Percentiles rank a stretch among this genome's conserved stretches.
Evolutionary conservation across 2,329 filamentous ascomycete genomes (phyloP).

Genomic region (Aspergillus melleus): DNA sequence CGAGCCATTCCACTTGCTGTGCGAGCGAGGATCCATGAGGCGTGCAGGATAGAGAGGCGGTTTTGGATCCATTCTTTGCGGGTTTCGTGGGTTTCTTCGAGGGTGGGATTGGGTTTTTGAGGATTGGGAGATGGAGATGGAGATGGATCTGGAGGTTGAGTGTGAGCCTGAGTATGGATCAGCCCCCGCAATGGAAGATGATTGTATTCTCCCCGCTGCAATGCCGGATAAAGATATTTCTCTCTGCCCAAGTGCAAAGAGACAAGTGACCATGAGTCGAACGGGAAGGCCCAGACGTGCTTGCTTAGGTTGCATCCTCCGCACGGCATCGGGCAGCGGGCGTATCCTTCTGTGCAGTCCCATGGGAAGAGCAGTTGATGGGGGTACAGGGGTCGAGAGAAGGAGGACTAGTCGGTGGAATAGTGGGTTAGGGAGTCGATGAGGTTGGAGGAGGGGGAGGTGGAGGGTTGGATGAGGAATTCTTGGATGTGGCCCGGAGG

Average conservation of each 20-base stretch:
- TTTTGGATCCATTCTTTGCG: neutral
- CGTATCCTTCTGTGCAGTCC: slow-evolving; percentile 50
- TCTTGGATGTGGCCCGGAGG: slow-evolving; percentile 47
- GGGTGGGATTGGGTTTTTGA: neutral
- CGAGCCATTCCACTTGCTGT: neutral
- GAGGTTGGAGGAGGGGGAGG: slow-evolving; percentile 43
- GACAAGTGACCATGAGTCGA: slow-evolving; percentile 46
- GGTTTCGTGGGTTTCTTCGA: neutral
- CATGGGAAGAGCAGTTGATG: slow-evolving; percentile 40
- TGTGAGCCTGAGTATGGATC: neutral
- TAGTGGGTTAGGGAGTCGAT: slow-evolving; percentile 48
- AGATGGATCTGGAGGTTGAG: neutral
- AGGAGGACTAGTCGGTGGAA: slow-evolving; percentile 49
- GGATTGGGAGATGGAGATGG: neutral
- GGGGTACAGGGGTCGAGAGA: slow-evolving; percentile 16
- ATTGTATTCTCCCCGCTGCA: neutral
- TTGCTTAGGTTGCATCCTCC: slow-evolving; percentile 45
- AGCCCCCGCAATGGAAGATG: neutral
- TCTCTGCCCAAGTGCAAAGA: slow-evolving; percentile 35
- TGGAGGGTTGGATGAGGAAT: slow-evolving; percentile 24
- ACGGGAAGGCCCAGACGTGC: slow-evolving; percentile 48
- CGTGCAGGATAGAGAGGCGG: neutral
- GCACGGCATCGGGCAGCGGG: slow-evolving; percentile 38
- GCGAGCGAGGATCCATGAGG: neutral
- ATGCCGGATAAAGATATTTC: neutral